Percentiles rank a stretch among this genome's conserved stretches.
These are phyloP conservation scores for Fusarium nematophilum DNA, from an alignment of 2,329 filamentous ascomycete genomes.

Conservation along the genomic window DNA sequence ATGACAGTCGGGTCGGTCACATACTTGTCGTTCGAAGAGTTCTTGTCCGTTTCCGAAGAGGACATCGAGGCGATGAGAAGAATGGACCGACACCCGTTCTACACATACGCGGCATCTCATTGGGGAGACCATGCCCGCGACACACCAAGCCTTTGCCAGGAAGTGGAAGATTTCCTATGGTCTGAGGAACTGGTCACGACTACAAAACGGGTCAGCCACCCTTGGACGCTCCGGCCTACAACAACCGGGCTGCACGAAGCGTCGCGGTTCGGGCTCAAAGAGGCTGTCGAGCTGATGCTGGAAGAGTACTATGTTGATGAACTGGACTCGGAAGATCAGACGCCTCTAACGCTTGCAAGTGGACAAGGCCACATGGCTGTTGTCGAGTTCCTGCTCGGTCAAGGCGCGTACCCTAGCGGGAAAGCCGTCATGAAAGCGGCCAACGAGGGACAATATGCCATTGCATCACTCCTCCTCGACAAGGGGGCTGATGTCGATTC, in stretches of 20 bases:
- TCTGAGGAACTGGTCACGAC: background rate
- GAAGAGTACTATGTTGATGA: background rate
- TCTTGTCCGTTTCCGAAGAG: background rate
- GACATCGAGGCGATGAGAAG: no score
- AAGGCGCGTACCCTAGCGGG: background rate
- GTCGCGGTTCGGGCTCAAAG: constrained; percentile 1
- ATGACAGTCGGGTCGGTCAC: constrained; percentile 48
- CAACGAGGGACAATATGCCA: background rate
- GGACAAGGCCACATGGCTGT: background rate
- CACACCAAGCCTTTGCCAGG: background rate
- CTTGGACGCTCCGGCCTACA: background rate
- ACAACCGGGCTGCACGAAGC: constrained; percentile 15
- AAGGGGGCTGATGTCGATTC: no score
- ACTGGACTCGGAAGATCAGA: no score
- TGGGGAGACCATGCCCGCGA: constrained; percentile 26
- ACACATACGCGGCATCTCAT: constrained; percentile 16
- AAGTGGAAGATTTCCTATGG: background rate
- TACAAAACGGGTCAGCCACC: background rate
- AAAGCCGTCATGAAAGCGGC: background rate
- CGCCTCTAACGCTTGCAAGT: background rate
- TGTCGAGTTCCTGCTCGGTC: background rate
- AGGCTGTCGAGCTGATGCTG: background rate
- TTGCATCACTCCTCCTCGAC: no score
- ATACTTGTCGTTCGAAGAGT: constrained; percentile 50
- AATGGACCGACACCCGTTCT: constrained; percentile 7